These are phyloP conservation scores for Ambrosia trifida DNA, from an alignment of 129 eudicot species.

Conservation along the genomic window DNA sequence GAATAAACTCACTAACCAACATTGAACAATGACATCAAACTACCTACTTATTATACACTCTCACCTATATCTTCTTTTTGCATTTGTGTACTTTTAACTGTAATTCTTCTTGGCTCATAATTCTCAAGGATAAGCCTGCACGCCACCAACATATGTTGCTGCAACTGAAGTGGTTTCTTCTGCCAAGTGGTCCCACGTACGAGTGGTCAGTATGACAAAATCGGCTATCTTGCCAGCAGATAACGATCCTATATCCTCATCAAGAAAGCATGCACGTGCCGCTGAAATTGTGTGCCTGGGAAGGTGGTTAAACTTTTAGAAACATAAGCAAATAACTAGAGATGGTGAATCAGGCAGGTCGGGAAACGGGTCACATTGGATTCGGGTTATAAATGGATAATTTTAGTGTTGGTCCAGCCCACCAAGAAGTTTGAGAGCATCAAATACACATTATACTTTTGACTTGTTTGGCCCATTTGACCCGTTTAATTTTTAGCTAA, in stretches of 20 bases:
- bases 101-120: slow-evolving; percentile 4
- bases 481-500: background rate
- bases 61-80: background rate
- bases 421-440: background rate
- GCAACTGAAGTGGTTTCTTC: slow-evolving; percentile 54
- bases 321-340: background rate
- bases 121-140: slow-evolving; percentile 52
- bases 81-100: background rate
- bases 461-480: background rate
- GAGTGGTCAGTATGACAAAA: slow-evolving; percentile 61
- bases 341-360: background rate
- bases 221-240: slow-evolving; percentile 84
- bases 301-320: slow-evolving; percentile 11
- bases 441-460: background rate
- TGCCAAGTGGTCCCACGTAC: slow-evolving; percentile 54
- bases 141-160: slow-evolving; percentile 86
- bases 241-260: slow-evolving; percentile 73
- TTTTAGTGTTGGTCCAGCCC: background rate
- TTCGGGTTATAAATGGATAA: background rate
- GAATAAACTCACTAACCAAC: background rate
- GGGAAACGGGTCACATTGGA: background rate
- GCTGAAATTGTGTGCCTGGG: slow-evolving; percentile 83
- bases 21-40: background rate
- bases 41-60: background rate
- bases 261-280: slow-evolving; percentile 84